These are phyloP conservation scores for Coccomyxa subellipsoidea DNA, from an alignment of 163 green algal genomes.

Conservation along the genomic window DNA sequence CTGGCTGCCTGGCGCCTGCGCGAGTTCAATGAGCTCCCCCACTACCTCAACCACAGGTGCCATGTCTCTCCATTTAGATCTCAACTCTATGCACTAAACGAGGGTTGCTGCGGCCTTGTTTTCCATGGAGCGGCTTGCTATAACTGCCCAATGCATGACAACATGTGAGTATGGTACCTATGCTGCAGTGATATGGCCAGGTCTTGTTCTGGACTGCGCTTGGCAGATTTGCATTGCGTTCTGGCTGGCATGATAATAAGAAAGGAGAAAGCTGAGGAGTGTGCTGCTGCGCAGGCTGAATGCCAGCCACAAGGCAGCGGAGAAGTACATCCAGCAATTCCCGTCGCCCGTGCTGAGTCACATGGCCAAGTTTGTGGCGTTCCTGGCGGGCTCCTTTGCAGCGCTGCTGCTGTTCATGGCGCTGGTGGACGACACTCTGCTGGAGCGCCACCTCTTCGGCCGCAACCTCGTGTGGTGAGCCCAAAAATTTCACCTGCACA, in stretches of 20 bases:
- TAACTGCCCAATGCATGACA: too few relatives aligned
- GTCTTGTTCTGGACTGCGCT: not conserved
- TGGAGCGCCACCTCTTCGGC: conserved; percentile 67
- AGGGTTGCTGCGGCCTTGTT: too few relatives aligned
- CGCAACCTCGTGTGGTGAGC: conserved; percentile 81
- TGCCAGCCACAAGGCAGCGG: conserved; percentile 68
- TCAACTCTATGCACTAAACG: too few relatives aligned
- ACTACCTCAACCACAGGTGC: conserved; percentile 76
- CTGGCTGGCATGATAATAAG: not conserved
- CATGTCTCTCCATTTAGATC: not conserved
- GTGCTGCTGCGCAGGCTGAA: conserved; percentile 49
- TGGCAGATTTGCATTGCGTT: not conserved
- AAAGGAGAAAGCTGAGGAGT: not conserved
- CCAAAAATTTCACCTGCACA: not conserved
- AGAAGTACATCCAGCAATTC: conserved; percentile 90
- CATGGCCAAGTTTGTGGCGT: conserved; percentile 77
- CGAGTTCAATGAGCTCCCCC: conserved; percentile 94
- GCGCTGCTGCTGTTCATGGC: conserved; percentile 66
- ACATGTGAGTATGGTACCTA: too few relatives aligned
- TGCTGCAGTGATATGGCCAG: too few relatives aligned
- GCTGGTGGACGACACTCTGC: conserved; percentile 61
- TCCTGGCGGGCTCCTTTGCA: conserved; percentile 76
- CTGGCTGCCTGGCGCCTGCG: conserved; percentile 76
- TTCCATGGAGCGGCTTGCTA: too few relatives aligned
- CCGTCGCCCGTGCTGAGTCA: conserved; percentile 50